phyloP scores from a whole-genome alignment of 257 asterid species.

The Nicotiana obtusifolia region DNA sequence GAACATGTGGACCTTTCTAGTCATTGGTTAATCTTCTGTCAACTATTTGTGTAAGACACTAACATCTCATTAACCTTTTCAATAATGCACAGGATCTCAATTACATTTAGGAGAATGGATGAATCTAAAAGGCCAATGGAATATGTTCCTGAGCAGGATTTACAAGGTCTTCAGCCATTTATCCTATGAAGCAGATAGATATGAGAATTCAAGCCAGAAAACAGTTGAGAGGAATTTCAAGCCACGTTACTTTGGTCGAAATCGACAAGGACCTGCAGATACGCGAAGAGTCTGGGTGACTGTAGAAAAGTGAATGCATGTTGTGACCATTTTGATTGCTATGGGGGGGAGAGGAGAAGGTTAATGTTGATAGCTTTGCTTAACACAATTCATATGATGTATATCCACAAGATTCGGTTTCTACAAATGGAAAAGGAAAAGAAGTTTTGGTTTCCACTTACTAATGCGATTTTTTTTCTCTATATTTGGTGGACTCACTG shows the following conservation, averaged over 20 bases:
- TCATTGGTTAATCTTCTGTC: background rate
- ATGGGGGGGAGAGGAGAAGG: too few species aligned
- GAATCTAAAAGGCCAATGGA: constrained; percentile 55
- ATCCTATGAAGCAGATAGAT: constrained; percentile 25
- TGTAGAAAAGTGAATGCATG: constrained; percentile 19
- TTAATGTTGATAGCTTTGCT: too few species aligned
- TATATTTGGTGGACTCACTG: too few species aligned
- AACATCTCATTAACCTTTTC: background rate
- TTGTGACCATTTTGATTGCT: background rate
- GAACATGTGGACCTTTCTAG: too few species aligned
- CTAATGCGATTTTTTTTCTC: too few species aligned
- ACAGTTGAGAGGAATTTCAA: constrained; percentile 23
- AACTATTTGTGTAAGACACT: background rate
- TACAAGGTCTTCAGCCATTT: constrained; percentile 71
- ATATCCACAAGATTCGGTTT: too few species aligned
- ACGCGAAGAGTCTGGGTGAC: constrained; percentile 22
- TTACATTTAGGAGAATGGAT: constrained; percentile 89
- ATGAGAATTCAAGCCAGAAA: constrained; percentile 22
- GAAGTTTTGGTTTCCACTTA: too few species aligned
- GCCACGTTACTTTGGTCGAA: constrained; percentile 29
- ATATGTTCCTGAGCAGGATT: constrained; percentile 58
- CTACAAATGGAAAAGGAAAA: too few species aligned
- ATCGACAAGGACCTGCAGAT: constrained; percentile 29
- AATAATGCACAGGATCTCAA: constrained; percentile 58
- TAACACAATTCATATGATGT: too few species aligned